Base-by-base conservation (phyloP, 164 flowering plant genomes). In the Malania oleifera region DNA sequence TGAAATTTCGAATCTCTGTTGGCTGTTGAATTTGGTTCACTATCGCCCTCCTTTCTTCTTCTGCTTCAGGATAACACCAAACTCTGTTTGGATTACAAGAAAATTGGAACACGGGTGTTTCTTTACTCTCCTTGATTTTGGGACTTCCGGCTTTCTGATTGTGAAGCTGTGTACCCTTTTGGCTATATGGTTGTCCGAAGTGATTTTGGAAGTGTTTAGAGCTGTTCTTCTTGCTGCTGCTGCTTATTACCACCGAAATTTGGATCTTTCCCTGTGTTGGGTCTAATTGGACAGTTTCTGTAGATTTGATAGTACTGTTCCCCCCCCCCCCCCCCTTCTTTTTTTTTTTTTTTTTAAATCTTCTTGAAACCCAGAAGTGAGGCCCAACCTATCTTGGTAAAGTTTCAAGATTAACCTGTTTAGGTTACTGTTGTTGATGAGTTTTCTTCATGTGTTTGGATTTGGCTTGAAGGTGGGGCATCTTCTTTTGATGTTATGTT, bases 401-500 rank as follows among this genome's bases (percentile, higher is more conserved):
- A 55, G 54, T 71, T 54, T 47, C 54, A 26, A 45, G 28, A 47
- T 59, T 67, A 44, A 45, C 57, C 67, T 66, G 39, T 51, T 29
- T 38, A 58, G 64, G 65, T 26, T 57, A 26, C 56, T 62, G 51
- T 65, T 20, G 61, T 84, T 70, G 79, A 81, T 84, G 86, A 74
- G 75, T 70, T 73, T 70, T 61, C 59, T 77, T 46, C 77, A 73
- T 76, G 77, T 79, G 11, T 57, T 80, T 66, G 82, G 80, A 51
- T 78, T 83, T 75, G 80, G 77, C 44, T 61, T 84, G 38, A 81
- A 85, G 71, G 72, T 75, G 67, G 87, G 83, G 56, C 77, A 77
- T 65, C 73, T 85, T 15, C 37, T 82, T 57, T 76, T 77, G 76
- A 68, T 71, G 82, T 69, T 83, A 70, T 80, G 87, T 54, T 74